Conservation (phyloP, 805 yeast species). For the Trichomonascus vanleenenianus region DNA sequence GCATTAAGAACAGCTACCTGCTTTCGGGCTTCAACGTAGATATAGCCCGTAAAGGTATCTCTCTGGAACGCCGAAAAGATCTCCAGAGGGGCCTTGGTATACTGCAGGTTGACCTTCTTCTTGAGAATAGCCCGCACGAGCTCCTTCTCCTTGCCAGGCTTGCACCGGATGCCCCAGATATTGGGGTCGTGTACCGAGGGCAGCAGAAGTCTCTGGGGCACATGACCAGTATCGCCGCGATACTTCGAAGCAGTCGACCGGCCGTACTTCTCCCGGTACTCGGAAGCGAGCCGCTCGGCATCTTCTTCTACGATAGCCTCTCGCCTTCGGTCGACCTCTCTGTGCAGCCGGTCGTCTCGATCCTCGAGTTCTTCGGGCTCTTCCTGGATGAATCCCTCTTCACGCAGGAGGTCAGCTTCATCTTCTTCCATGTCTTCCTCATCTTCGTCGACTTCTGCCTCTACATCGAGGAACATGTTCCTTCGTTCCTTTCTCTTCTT, state of each 20-base stretch:
- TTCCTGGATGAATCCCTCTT: conserved; percentile 43
- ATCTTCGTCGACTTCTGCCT: conserved; percentile 97
- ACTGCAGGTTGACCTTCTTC: conserved; percentile 70
- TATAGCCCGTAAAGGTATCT: conserved; percentile 84
- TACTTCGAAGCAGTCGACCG: conserved; percentile 73
- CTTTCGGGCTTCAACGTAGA: conserved; percentile 89
- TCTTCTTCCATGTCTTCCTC: conserved; percentile 92
- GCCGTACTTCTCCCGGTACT: conserved; percentile 86
- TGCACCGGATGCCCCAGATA: conserved; percentile 91
- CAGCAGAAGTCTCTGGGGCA: conserved; percentile 85
- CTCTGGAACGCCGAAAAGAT: conserved; percentile 89
- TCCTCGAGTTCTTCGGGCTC: conserved; percentile 48
- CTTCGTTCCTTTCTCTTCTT: conserved; percentile 40
- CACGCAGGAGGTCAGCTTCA: conserved; percentile 84
- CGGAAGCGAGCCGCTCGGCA: conserved; percentile 89
- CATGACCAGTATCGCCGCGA: conserved; percentile 77
- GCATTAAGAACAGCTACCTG: conserved; percentile 89
- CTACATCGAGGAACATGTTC: conserved; percentile 93
- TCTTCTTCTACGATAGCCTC: conserved; percentile 88
- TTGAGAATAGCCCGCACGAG: conserved; percentile 77
- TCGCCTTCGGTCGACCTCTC: conserved; percentile 68
- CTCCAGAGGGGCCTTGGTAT: conserved; percentile 70
- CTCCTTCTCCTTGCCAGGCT: conserved; percentile 89
- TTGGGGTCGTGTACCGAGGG: conserved; percentile 97
- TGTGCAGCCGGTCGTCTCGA: conserved; percentile 71